Percentiles rank a stretch among this genome's conserved stretches.
phyloP scores from a whole-genome alignment of 352 stramenopile genomes.

The Halophytophthora batemanensis region DNA sequence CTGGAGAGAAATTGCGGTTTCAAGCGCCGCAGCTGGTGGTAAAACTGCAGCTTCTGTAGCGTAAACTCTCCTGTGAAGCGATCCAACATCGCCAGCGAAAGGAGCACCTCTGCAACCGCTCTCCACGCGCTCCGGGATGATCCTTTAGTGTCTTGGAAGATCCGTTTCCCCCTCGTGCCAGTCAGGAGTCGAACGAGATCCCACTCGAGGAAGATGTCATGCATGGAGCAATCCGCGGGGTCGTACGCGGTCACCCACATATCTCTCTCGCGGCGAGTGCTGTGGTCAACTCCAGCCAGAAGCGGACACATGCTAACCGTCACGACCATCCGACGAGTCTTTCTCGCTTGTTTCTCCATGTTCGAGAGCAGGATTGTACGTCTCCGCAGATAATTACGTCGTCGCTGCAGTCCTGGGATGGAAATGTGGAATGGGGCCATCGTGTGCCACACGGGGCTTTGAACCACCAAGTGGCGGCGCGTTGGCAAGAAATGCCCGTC shows the following conservation, averaged over 20 bases:
- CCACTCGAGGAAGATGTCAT: conserved; percentile 72
- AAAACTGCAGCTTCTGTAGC: conserved; percentile 66
- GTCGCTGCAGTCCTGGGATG: conserved; percentile 42
- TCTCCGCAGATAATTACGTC: conserved; percentile 39
- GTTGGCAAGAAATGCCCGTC: conserved; percentile 43
- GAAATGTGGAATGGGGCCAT: conserved; percentile 27
- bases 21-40: conserved; percentile 52
- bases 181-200: conserved; percentile 59
- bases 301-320: conserved; percentile 38
- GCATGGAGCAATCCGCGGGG: conserved; percentile 23
- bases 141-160: conserved; percentile 11
- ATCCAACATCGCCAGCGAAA: conserved; percentile 64
- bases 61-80: conserved; percentile 70
- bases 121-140: conserved; percentile 13
- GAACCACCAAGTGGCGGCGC: conserved; percentile 46
- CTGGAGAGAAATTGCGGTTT: conserved; percentile 50
- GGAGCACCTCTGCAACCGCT: conserved; percentile 41
- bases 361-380: conserved; percentile 35
- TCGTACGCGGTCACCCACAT: conserved; percentile 63
- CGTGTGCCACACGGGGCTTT: conserved; percentile 29
- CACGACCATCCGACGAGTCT: conserved; percentile 41
- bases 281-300: background rate
- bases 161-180: conserved; percentile 11
- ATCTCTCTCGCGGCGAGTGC: conserved; percentile 9
- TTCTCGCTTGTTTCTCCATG: conserved; percentile 4